phyloP scores from a whole-genome alignment of 495 filamentous ascomycete species.

The Penicillium odoratum region DNA sequence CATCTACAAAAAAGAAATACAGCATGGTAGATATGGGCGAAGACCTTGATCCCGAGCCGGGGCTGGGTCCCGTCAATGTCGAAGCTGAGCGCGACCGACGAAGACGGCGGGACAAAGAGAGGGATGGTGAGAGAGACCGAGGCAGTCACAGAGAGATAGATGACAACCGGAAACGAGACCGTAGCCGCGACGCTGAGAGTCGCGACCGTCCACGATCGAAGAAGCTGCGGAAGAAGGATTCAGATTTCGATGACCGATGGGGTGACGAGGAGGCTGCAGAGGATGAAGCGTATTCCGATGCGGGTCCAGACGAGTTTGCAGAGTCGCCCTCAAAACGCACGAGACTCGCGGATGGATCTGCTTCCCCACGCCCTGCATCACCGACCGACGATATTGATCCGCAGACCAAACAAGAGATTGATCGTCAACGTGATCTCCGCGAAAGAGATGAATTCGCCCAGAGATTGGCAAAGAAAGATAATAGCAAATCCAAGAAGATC shows the following conservation, averaged over 20 bases:
- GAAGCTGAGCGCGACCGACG: slow-evolving; percentile 49
- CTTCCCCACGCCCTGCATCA: slow-evolving; percentile 43
- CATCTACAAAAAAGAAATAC: slow-evolving; percentile 65
- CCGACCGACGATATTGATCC: slow-evolving; percentile 58
- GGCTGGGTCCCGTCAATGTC: slow-evolving; percentile 51
- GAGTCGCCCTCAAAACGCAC: slow-evolving; percentile 59
- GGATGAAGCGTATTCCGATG: slow-evolving; percentile 43
- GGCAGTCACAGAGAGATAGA: slow-evolving; percentile 30
- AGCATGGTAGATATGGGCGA: slow-evolving; percentile 83
- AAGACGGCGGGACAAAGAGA: slow-evolving; percentile 48
- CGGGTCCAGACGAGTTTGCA: slow-evolving; percentile 46
- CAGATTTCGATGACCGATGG: slow-evolving; percentile 74
- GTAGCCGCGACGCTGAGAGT: slow-evolving; percentile 43
- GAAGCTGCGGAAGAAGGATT: slow-evolving; percentile 55
- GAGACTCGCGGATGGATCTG: slow-evolving; percentile 55
- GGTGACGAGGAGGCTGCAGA: slow-evolving; percentile 69
- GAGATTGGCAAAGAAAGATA: slow-evolving; percentile 68
- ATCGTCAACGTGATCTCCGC: slow-evolving; percentile 61
- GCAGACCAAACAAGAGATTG: slow-evolving; percentile 53
- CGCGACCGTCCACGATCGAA: slow-evolving; percentile 52
- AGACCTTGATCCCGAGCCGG: slow-evolving; percentile 45
- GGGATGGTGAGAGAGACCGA: slow-evolving; percentile 38
- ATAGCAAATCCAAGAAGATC: slow-evolving; percentile 69
- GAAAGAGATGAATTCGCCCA: slow-evolving; percentile 76
- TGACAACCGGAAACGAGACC: slow-evolving; percentile 43